phyloP scores from a whole-genome alignment of 371 early-diverging fungal species.

The Massospora cicadina region DNA sequence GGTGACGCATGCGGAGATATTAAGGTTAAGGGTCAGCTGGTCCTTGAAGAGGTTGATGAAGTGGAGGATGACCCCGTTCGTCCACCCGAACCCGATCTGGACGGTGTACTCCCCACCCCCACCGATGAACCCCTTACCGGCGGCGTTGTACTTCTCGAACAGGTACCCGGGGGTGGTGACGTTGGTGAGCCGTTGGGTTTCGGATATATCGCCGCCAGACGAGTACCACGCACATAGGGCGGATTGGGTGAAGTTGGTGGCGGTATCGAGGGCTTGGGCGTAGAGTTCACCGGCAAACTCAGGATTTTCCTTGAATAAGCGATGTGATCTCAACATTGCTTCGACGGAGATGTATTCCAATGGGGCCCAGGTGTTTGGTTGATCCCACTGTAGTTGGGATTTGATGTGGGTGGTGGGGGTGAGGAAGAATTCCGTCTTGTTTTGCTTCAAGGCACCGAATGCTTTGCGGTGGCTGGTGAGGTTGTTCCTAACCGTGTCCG shows the following conservation, averaged over 20 bases:
- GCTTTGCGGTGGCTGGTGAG: slow-evolving; percentile 13
- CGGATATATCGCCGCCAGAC: slow-evolving; percentile 38
- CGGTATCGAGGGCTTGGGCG: slow-evolving; percentile 26
- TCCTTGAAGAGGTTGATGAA: neutral
- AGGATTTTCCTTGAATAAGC: neutral
- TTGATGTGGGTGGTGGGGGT: slow-evolving; percentile 38
- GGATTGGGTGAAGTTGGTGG: slow-evolving; percentile 37
- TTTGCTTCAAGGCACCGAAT: slow-evolving; percentile 18
- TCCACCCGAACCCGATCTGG: slow-evolving; percentile 89
- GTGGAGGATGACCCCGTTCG: slow-evolving; percentile 44
- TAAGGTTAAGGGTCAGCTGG: neutral
- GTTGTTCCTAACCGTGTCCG: slow-evolving; percentile 16
- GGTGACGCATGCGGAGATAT: neutral
- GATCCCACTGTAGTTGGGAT: slow-evolving; percentile 73
- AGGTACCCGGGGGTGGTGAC: slow-evolving; percentile 29
- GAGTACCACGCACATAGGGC: slow-evolving; percentile 51
- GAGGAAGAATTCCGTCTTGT: slow-evolving; percentile 29
- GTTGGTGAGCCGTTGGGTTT: slow-evolving; percentile 17
- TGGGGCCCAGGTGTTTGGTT: slow-evolving; percentile 66
- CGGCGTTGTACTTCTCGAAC: slow-evolving; percentile 65
- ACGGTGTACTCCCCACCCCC: slow-evolving; percentile 68
- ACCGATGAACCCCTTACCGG: slow-evolving; percentile 34
- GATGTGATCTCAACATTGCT: neutral
- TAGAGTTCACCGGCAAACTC: neutral
- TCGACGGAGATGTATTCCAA: slow-evolving; percentile 27